Percentiles rank a stretch among this genome's conserved stretches.
Conservation (phyloP, 441 rosid genomes). For the Euphorbia schlechtendalii region DNA sequence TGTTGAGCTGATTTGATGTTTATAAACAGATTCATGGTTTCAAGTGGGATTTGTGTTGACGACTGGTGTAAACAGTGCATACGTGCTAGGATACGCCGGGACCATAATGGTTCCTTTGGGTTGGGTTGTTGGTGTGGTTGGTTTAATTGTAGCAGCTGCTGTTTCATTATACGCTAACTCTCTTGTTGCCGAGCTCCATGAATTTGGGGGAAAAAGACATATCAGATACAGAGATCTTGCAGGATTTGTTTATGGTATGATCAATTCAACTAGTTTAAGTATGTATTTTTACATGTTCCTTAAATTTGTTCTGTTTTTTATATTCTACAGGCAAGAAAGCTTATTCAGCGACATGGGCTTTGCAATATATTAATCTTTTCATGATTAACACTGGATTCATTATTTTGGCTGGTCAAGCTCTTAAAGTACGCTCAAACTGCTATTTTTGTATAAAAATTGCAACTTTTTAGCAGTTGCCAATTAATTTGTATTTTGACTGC, state of each 20-base stretch:
- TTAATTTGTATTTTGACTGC: too few relatives aligned
- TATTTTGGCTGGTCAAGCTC: slow-evolving; percentile 78
- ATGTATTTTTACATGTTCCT: too few relatives aligned
- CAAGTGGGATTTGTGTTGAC: slow-evolving; percentile 85
- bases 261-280: background rate
- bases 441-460: too few relatives aligned
- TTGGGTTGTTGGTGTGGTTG: slow-evolving; percentile 70
- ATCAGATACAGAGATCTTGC: slow-evolving; percentile 94
- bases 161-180: slow-evolving; percentile 70
- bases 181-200: slow-evolving; percentile 85
- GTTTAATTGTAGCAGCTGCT: slow-evolving; percentile 60
- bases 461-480: too few relatives aligned
- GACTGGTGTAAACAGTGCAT: slow-evolving; percentile 84
- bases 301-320: slow-evolving; percentile 10
- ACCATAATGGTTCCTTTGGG: slow-evolving; percentile 88
- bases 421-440: slow-evolving; percentile 66
- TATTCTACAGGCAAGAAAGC: slow-evolving; percentile 61
- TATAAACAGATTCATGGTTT: slow-evolving; percentile 78
- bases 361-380: slow-evolving; percentile 86
- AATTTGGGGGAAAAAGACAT: slow-evolving; percentile 83
- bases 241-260: slow-evolving; percentile 71
- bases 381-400: slow-evolving; percentile 90
- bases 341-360: slow-evolving; percentile 67
- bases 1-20: background rate
- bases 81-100: slow-evolving; percentile 86